These are phyloP conservation scores for Xylaria scruposa DNA, from an alignment of 495 filamentous ascomycete species.

Conservation along the genomic window DNA sequence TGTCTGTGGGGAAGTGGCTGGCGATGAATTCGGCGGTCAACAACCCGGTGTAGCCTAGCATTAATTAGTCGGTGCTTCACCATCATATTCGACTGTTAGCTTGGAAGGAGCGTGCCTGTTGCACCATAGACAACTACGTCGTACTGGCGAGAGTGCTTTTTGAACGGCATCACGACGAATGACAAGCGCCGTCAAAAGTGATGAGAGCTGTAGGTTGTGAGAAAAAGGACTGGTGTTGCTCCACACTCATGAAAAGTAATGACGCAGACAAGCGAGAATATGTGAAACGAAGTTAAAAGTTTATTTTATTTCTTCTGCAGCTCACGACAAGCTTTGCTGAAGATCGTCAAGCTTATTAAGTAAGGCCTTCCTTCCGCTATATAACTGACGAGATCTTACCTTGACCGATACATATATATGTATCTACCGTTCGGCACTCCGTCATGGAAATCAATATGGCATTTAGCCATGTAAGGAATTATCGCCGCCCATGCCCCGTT, in stretches of 20 bases:
- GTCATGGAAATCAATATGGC: neutral
- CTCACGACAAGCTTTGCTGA: neutral
- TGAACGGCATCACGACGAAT: slow-evolving; percentile 44
- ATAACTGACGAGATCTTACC: slow-evolving; percentile 5
- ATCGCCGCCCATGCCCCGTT: slow-evolving; percentile 40
- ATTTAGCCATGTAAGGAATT: slow-evolving; percentile 39
- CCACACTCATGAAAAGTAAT: neutral
- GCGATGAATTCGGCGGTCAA: slow-evolving; percentile 79
- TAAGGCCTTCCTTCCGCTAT: neutral
- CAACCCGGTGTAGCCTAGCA: slow-evolving; percentile 83
- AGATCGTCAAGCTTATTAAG: neutral
- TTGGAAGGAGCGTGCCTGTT: slow-evolving; percentile 43
- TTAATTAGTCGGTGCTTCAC: slow-evolving; percentile 28
- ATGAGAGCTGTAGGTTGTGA: neutral
- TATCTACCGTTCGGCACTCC: neutral
- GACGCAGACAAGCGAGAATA: neutral
- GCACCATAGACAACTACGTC: slow-evolving; percentile 86
- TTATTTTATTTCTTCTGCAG: neutral
- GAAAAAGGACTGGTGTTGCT: neutral
- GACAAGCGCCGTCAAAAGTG: neutral
- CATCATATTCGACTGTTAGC: neutral
- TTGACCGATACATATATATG: neutral
- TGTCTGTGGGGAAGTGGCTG: slow-evolving; percentile 71
- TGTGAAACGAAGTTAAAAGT: neutral
- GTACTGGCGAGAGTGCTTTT: slow-evolving; percentile 67